Evolutionary conservation across 108 stramenopile genomes (phyloP).

Genomic region (Nitzschia putrida): DNA sequence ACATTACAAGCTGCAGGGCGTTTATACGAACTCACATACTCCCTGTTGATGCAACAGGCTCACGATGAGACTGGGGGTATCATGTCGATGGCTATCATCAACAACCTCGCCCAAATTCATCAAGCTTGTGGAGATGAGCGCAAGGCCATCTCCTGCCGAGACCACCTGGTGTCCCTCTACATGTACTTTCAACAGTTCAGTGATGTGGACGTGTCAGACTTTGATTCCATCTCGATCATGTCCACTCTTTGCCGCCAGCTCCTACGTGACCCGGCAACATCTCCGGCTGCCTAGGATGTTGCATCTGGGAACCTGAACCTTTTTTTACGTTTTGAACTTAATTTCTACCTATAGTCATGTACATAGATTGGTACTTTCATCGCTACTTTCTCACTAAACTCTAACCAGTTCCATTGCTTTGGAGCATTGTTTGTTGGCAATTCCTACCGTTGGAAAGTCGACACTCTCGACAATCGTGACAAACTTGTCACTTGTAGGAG

Average conservation of each 20-base stretch:
- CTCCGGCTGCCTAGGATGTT: not conserved
- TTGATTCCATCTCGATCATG: not conserved
- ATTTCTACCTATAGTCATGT: not conserved
- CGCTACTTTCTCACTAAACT: too few species aligned
- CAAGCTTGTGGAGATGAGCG: not conserved
- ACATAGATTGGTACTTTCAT: too few species aligned
- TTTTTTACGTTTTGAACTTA: not conserved
- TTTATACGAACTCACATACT: not conserved
- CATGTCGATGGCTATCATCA: not conserved
- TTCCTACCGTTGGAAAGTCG: too few species aligned
- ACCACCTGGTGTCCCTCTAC: not conserved
- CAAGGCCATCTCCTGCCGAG: not conserved
- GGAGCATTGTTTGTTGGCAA: too few species aligned
- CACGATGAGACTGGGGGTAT: not conserved
- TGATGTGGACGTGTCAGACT: not conserved
- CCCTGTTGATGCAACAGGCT: not conserved
- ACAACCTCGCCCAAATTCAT: slow-evolving; percentile 9
- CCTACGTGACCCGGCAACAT: not conserved
- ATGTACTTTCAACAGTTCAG: slow-evolving; percentile 1
- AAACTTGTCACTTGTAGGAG: too few species aligned
- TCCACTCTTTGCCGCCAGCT: not conserved
- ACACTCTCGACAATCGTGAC: too few species aligned
- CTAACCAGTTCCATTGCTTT: too few species aligned
- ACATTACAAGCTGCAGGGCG: not conserved
- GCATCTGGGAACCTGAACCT: not conserved